These are phyloP conservation scores for Jasminum sambac DNA, from an alignment of 257 asterid species.

Conservation along the genomic window DNA sequence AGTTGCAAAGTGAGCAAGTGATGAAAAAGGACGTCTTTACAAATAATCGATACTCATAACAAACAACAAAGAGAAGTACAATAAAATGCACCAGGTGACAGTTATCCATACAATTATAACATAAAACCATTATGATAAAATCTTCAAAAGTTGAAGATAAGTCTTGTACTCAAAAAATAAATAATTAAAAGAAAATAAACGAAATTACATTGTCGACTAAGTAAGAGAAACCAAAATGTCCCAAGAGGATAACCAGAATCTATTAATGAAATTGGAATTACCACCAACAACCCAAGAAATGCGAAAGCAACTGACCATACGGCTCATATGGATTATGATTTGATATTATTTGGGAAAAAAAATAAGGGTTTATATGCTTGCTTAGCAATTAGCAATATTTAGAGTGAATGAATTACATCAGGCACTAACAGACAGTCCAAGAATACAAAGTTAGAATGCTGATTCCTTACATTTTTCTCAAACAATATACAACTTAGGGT, in stretches of 20 bases:
- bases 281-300: neutral
- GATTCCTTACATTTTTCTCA: neutral
- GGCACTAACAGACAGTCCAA: neutral
- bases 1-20: conserved; percentile 2
- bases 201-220: too few relatives aligned
- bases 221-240: neutral
- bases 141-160: neutral
- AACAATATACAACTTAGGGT: too few relatives aligned
- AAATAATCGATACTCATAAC: neutral
- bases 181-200: too few relatives aligned
- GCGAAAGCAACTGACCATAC: neutral
- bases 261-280: neutral
- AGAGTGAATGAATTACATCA: neutral
- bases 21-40: neutral
- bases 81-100: neutral
- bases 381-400: neutral
- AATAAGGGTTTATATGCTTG: neutral
- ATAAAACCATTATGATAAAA: neutral
- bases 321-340: neutral
- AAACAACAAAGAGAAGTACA: neutral
- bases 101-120: neutral
- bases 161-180: too few relatives aligned
- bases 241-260: neutral
- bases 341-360: too few relatives aligned
- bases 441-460: neutral